Percentiles rank a stretch among this genome's conserved stretches.
Conservation (phyloP, 1,284 basidiomycete species). For the Tausonia pullulans region DNA sequence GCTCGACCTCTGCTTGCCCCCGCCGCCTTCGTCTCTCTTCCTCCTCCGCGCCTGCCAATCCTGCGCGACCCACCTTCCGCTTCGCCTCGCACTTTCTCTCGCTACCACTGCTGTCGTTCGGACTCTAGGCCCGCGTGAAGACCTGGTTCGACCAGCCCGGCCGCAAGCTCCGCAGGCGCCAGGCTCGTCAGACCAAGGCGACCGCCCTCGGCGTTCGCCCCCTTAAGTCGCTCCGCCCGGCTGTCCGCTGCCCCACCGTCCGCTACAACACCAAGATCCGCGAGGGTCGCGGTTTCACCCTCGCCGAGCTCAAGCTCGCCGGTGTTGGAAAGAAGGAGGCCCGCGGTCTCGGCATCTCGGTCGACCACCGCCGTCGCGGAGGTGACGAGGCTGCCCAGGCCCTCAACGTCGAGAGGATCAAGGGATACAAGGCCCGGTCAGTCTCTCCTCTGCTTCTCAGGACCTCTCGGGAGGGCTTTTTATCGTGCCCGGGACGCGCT, state of each 20-base stretch:
- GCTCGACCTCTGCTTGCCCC: neutral
- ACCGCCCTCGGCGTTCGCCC: constrained; percentile 86
- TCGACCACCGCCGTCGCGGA: constrained; percentile 96
- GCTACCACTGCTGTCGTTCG: neutral
- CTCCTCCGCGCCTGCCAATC: neutral
- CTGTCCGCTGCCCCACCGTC: constrained; percentile 90
- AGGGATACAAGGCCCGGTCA: constrained; percentile 72
- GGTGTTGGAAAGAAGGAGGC: constrained; percentile 93
- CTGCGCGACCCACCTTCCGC: neutral
- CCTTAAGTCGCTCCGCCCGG: constrained; percentile 83
- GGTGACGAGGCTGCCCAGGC: constrained; percentile 94
- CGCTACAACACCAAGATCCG: constrained; percentile 99
- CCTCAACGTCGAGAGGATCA: constrained; percentile 88
- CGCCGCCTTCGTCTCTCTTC: neutral
- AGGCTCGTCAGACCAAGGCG: constrained; percentile 85
- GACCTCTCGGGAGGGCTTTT: neutral
- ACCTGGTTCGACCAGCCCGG: constrained; percentile 99
- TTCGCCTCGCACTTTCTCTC: neutral
- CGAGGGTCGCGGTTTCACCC: constrained; percentile 93
- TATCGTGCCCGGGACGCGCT: too few relatives aligned
- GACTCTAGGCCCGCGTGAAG: constrained; percentile 61
- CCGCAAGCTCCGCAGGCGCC: constrained; percentile 91
- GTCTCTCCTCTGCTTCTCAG: constrained; percentile 22
- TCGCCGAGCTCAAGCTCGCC: constrained; percentile 91
- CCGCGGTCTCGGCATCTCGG: constrained; percentile 81